Evolutionary conservation across 768 basidiomycete species (phyloP), one percentile per base, ranked within the genome.

Genomic region (Lyophyllum semitale): DNA sequence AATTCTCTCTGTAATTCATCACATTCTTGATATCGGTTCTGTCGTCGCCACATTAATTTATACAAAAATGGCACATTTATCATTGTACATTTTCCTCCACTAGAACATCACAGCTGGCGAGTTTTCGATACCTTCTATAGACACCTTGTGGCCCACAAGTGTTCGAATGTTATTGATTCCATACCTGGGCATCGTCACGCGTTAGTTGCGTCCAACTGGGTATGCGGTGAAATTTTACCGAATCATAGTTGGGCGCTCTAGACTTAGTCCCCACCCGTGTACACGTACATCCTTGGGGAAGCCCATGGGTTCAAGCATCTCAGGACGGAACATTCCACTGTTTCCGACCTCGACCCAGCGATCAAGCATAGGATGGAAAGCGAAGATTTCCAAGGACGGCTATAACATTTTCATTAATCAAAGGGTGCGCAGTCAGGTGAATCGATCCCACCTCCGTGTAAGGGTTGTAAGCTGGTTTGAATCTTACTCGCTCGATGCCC

Each of bases 281-380:
- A 98, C 96, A 23, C 95, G 88, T 11, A 98, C 94, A 65, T 95
- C 95, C 60, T 92, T 90, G 0, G 97, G 97, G 68, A 98, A 87
- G 29, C 97, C 97, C 95, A 98, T 98, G 7, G 97, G 95, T 69
- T 95, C 95, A 29, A 99, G 78, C 96, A 99, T 98, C 71, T 99
- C 97, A 3, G 97, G 97, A 30, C 97, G 85, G 87, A 99, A 99
- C 91, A 99, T 96, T 22, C 97, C 97, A 67, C 94, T 96, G 75
- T 98, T 98, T 32, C 96, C 96, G 29, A 98, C 93, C 72, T 98
- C 96, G 32, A 98, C 95, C 94, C 95, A 97, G 64, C 91, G 90
- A 69, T 91, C 79, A 35, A 98, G 82, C 72, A 88, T 84, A 35
- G 95, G 93, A 65, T 99, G 97, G 83, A 95, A 99, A 26, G 95